Conservation (phyloP, 2,329 filamentous ascomycete species). For the Lecanicillium sp. region DNA sequence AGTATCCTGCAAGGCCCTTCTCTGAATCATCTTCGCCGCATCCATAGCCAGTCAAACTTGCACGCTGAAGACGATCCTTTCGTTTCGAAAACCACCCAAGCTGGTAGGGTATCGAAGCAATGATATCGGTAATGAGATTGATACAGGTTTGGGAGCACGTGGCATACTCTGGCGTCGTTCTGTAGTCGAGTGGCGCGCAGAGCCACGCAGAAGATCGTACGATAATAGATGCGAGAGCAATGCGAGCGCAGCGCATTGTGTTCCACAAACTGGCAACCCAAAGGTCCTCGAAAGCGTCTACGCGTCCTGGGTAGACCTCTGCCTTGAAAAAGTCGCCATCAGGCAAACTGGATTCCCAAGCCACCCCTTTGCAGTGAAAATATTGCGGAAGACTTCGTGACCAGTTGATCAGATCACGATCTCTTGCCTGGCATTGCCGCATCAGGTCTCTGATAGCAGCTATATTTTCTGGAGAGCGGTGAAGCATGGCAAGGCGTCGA, state of each 20-base stretch:
- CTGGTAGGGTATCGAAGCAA: constrained; percentile 54
- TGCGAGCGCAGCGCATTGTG: constrained; percentile 42
- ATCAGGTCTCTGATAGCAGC: constrained; percentile 45
- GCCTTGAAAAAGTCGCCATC: constrained; percentile 43
- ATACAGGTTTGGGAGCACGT: constrained; percentile 42
- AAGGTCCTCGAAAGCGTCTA: constrained; percentile 52
- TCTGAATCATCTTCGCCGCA: constrained; percentile 41
- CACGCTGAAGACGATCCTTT: constrained; percentile 29
- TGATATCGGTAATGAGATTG: constrained; percentile 49
- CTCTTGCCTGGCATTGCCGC: constrained; percentile 41
- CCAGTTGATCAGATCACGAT: constrained; percentile 46
- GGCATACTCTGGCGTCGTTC: constrained; percentile 55
- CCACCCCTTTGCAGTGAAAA: constrained; percentile 44
- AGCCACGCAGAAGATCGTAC: constrained; percentile 55
- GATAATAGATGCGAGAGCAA: constrained; percentile 47
- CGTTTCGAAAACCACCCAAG: constrained; percentile 49
- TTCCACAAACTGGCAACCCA: constrained; percentile 54
- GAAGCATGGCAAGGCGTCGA: constrained; percentile 35
- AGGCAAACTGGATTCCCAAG: constrained; percentile 48
- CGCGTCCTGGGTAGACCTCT: constrained; percentile 52
- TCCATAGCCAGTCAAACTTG: constrained; percentile 36
- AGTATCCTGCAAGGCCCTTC: constrained; percentile 51
- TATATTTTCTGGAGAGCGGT: constrained; percentile 40
- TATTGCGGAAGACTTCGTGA: constrained; percentile 38
- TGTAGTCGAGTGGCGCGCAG: constrained; percentile 52